Evolutionary conservation across 495 filamentous ascomycete species (phyloP).

Genomic region (Aspergillus ostianus): DNA sequence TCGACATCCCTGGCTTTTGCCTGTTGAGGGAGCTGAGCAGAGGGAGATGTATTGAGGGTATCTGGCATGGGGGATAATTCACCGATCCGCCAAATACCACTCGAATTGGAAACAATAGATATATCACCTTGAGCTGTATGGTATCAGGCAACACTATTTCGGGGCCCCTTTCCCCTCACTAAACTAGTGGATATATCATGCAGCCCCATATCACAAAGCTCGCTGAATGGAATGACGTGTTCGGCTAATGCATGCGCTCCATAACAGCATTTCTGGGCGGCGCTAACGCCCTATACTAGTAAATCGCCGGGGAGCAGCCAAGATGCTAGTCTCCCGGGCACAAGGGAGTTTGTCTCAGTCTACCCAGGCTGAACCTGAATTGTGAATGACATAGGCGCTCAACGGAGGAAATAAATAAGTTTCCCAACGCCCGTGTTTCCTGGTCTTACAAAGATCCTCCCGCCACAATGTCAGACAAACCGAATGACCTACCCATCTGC

Average conservation of each 20-base stretch:
- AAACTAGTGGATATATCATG: too few relatives aligned
- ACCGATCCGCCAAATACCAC: too few relatives aligned
- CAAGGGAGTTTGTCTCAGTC: not conserved
- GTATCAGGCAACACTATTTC: not conserved
- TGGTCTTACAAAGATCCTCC: not conserved
- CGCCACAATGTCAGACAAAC: slow-evolving; percentile 2
- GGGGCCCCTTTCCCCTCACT: slow-evolving; percentile 1
- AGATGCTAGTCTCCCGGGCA: not conserved
- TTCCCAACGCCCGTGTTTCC: not conserved
- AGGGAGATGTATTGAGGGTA: slow-evolving; percentile 5
- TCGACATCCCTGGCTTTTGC: slow-evolving; percentile 7
- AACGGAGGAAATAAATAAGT: not conserved
- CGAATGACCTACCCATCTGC: not conserved
- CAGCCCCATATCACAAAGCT: not conserved
- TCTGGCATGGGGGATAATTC: too few relatives aligned
- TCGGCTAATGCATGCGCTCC: slow-evolving; percentile 7
- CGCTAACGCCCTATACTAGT: not conserved
- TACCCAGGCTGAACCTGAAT: too few relatives aligned
- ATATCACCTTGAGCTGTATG: too few relatives aligned
- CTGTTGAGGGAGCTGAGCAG: slow-evolving; percentile 3
- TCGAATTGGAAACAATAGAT: too few relatives aligned
- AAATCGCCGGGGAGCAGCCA: not conserved
- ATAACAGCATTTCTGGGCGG: slow-evolving; percentile 4
- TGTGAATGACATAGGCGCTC: too few relatives aligned
- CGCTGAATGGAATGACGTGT: slow-evolving; percentile 5